Evolutionary conservation across 2,329 filamentous ascomycete species (phyloP).

Genomic region (Sclerotinia nivalis): DNA sequence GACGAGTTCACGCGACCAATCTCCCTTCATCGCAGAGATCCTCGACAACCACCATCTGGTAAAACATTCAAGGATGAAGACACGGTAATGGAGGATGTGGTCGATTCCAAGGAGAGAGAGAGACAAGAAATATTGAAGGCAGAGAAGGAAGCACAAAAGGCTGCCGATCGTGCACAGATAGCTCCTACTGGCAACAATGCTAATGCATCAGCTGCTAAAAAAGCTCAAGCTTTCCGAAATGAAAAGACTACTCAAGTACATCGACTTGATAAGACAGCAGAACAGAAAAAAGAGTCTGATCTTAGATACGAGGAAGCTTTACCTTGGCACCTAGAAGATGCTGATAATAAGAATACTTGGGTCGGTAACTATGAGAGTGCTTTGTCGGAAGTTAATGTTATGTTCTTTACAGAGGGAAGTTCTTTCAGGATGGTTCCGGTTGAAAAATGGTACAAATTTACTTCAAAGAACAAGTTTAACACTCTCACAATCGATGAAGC

Average conservation of each 20-base stretch:
- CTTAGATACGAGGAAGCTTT: conserved; percentile 91
- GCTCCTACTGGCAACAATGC: conserved; percentile 72
- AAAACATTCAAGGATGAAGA: conserved; percentile 63
- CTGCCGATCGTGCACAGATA: conserved; percentile 87
- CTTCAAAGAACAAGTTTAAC: conserved; percentile 75
- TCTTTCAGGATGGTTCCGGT: conserved; percentile 85
- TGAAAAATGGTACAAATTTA: conserved; percentile 94
- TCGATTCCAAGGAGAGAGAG: conserved; percentile 61
- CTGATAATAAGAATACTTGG: conserved; percentile 93
- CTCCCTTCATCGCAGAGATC: conserved; percentile 84
- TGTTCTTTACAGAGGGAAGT: conserved; percentile 68
- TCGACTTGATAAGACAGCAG: conserved; percentile 70
- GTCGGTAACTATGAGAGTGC: conserved; percentile 88
- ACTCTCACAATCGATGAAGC: conserved; percentile 80
- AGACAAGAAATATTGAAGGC: conserved; percentile 69
- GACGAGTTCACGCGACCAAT: conserved; percentile 85
- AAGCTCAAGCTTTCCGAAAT: conserved; percentile 65
- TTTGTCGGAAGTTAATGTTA: conserved; percentile 80
- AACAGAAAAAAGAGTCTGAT: conserved; percentile 67
- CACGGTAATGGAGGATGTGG: conserved; percentile 43
- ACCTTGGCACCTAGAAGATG: conserved; percentile 96
- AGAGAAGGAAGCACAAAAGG: conserved; percentile 81
- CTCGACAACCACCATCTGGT: conserved; percentile 66
- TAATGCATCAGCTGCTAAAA: conserved; percentile 38
- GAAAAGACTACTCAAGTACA: conserved; percentile 88